These are phyloP conservation scores for Colletotrichum cereale DNA, from an alignment of 2,329 filamentous ascomycete species.

Conservation along the genomic window DNA sequence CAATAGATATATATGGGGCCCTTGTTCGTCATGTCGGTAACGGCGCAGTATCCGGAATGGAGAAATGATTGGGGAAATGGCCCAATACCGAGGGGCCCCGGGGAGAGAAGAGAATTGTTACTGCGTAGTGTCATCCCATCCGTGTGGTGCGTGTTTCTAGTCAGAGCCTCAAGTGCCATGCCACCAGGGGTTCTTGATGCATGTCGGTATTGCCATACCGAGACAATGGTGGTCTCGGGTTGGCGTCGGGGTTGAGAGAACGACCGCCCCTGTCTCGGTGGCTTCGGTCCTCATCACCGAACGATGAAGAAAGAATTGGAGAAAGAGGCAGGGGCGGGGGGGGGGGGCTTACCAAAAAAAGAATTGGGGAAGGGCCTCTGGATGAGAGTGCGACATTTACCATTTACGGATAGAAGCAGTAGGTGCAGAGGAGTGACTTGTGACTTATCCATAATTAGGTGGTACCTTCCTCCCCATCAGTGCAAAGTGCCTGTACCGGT, in stretches of 20 bases:
- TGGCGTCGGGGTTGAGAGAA: constrained; percentile 12
- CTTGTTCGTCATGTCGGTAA: constrained; percentile 16
- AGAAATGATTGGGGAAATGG: constrained; percentile 36
- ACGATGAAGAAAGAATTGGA: constrained; percentile 1
- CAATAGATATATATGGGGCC: no score
- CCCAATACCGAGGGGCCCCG: constrained; percentile 22
- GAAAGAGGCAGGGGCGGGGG: background rate
- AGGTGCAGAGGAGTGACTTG: no score
- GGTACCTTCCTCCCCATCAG: no score
- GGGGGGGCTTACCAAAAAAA: background rate
- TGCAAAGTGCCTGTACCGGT: constrained; percentile 1
- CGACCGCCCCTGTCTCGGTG: constrained; percentile 20
- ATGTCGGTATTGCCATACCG: constrained; percentile 7
- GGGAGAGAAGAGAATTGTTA: constrained; percentile 6
- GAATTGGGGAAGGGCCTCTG: constrained; percentile 9
- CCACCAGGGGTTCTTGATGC: constrained; percentile 23
- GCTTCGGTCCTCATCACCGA: constrained; percentile 26
- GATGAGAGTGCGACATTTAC: no score
- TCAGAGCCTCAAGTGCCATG: constrained; percentile 37
- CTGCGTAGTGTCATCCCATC: constrained; percentile 29
- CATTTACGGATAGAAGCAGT: no score
- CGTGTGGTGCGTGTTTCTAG: constrained; percentile 34
- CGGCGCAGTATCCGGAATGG: constrained; percentile 20
- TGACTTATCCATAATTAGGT: no score
- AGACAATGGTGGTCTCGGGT: constrained; percentile 4